phyloP scores from a whole-genome alignment of 495 filamentous ascomycete genomes.

The Penicillium alfredii region DNA sequence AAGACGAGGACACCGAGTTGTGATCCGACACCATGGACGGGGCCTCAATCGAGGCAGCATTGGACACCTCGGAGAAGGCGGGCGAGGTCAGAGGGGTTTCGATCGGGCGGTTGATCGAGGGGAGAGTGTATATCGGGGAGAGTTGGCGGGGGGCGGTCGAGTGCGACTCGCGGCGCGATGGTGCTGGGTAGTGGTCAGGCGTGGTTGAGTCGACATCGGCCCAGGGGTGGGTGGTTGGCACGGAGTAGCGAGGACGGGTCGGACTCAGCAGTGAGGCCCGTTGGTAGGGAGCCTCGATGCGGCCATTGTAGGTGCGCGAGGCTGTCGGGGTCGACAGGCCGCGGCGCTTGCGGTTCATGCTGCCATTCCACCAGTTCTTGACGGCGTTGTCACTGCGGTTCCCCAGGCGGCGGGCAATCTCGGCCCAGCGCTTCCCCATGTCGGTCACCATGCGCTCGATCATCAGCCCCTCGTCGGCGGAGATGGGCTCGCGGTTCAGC shows the following conservation, averaged over 20 bases:
- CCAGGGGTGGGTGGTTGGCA: constrained; percentile 27
- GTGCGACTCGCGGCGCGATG: constrained; percentile 27
- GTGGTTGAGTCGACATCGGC: constrained; percentile 16
- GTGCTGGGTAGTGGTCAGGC: constrained; percentile 11
- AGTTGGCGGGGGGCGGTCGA: constrained; percentile 34
- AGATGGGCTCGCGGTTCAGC: constrained; percentile 88
- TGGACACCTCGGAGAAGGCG: constrained; percentile 53
- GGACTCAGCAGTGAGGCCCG: constrained; percentile 34
- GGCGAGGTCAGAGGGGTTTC: constrained; percentile 68
- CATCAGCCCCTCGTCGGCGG: constrained; percentile 73
- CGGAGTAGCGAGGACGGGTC: constrained; percentile 29
- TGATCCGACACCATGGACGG: constrained; percentile 69
- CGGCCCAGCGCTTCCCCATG: constrained; percentile 90
- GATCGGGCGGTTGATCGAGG: constrained; percentile 41
- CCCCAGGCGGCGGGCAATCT: constrained; percentile 79
- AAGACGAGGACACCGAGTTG: constrained; percentile 57
- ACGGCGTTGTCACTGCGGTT: constrained; percentile 96
- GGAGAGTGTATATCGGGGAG: constrained; percentile 41
- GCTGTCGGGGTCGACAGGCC: constrained; percentile 38
- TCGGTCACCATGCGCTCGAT: constrained; percentile 78
- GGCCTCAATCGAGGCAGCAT: constrained; percentile 55
- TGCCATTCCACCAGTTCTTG: constrained; percentile 99
- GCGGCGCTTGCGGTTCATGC: constrained; percentile 68
- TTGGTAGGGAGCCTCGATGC: constrained; percentile 37
- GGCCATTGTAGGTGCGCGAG: constrained; percentile 36